Percentiles rank a stretch among this genome's conserved stretches.
These are phyloP conservation scores for Cercospora sesami DNA, from an alignment of 2,329 filamentous ascomycete genomes.

Conservation along the genomic window DNA sequence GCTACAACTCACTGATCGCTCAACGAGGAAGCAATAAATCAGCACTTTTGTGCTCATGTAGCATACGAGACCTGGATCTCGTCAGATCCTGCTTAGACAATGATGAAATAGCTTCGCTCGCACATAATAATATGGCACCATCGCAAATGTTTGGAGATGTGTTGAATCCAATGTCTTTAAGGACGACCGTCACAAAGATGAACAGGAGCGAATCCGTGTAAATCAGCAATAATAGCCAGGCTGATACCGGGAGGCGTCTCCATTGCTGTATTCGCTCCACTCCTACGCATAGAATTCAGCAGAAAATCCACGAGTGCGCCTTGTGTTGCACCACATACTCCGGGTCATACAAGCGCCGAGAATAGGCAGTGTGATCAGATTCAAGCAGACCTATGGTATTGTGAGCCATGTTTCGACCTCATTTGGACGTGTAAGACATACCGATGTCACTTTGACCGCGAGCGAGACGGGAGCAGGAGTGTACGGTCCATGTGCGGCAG, in stretches of 20 bases:
- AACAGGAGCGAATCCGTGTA: conserved; percentile 23
- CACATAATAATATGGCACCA: conserved; percentile 17
- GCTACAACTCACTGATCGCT: conserved; percentile 16
- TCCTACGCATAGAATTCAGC: not conserved
- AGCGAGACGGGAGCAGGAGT: conserved; percentile 18
- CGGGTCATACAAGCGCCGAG: conserved; percentile 22
- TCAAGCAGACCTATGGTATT: conserved; percentile 17
- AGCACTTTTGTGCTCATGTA: conserved; percentile 23
- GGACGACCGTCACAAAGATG: conserved; percentile 19
- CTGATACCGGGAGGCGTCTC: conserved; percentile 17
- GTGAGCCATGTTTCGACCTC: not conserved
- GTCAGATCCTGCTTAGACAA: not conserved
- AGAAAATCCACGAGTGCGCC: not conserved
- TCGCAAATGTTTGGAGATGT: conserved; percentile 16
- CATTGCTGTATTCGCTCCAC: conserved; percentile 19
- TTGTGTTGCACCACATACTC: not conserved
- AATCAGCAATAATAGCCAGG: conserved; percentile 16
- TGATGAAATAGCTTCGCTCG: not conserved
- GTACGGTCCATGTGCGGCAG: conserved; percentile 8
- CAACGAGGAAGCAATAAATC: conserved; percentile 20
- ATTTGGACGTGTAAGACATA: conserved; percentile 5
- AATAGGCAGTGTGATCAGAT: conserved; percentile 20
- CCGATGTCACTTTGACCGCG: conserved; percentile 17
- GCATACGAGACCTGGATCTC: not conserved
- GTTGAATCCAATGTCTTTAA: conserved; percentile 23